phyloP scores from a whole-genome alignment of 352 stramenopile species.

The Pythium folliculosum region DNA sequence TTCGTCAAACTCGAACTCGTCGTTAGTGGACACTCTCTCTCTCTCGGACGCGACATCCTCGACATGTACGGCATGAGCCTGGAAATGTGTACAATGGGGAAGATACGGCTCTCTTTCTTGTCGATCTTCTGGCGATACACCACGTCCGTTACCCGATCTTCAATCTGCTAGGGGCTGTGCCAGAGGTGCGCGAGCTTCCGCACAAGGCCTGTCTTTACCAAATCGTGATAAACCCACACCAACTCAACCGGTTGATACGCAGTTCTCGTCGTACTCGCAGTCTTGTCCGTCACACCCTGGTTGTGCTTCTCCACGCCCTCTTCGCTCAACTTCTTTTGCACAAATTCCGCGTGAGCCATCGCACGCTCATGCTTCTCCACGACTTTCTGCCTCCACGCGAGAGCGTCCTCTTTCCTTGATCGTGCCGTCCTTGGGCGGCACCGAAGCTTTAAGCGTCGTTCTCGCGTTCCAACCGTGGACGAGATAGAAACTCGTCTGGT shows the following conservation, averaged over 20 bases:
- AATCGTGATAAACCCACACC: constrained; percentile 21
- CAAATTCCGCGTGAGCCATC: background rate
- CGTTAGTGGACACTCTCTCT: background rate
- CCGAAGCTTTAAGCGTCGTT: background rate
- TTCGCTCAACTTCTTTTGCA: constrained; percentile 22
- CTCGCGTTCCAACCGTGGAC: constrained; percentile 19
- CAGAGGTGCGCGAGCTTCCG: constrained; percentile 21
- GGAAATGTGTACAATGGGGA: constrained; percentile 14
- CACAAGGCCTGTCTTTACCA: constrained; percentile 16
- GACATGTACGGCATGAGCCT: constrained; percentile 21
- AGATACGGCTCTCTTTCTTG: background rate
- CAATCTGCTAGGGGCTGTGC: constrained; percentile 15
- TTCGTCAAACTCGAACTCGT: constrained; percentile 6
- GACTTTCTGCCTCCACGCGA: constrained; percentile 1
- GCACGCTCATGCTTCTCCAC: constrained; percentile 7
- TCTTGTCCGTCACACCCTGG: background rate
- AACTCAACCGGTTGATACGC: constrained; percentile 6
- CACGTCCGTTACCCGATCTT: constrained; percentile 15
- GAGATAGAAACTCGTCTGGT: background rate
- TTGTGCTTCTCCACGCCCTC: constrained; percentile 9
- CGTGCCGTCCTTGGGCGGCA: constrained; percentile 6
- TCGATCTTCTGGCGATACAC: constrained; percentile 10
- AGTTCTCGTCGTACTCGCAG: background rate
- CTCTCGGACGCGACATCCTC: background rate
- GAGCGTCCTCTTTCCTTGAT: constrained; percentile 1